Conservation (phyloP, 768 basidiomycete species). For the Guyanaporus albipodus region DNA sequence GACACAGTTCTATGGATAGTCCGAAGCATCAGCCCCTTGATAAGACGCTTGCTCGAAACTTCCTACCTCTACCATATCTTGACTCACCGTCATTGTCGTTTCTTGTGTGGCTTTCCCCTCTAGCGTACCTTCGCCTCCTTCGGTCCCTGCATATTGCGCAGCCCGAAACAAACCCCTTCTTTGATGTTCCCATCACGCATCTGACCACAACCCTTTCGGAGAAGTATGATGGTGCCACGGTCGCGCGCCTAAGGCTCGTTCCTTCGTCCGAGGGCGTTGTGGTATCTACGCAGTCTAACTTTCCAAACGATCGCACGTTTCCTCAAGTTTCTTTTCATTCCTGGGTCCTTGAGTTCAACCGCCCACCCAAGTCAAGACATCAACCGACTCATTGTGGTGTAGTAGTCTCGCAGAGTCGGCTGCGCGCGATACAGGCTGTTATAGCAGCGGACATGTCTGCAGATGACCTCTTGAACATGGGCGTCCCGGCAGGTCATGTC, state of each 20-base stretch:
- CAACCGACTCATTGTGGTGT: slow-evolving; percentile 50
- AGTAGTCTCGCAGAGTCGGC: slow-evolving; percentile 68
- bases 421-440: slow-evolving; percentile 72
- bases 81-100: slow-evolving; percentile 67
- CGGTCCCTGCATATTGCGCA: slow-evolving; percentile 29
- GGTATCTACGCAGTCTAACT: slow-evolving; percentile 8
- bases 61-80: slow-evolving; percentile 71
- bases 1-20: slow-evolving; percentile 23
- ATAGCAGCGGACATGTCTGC: slow-evolving; percentile 33
- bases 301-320: slow-evolving; percentile 25
- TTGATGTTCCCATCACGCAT: slow-evolving; percentile 49
- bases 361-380: slow-evolving; percentile 23
- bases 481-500: slow-evolving; percentile 11
- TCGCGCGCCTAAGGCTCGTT: slow-evolving; percentile 50
- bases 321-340: slow-evolving; percentile 29
- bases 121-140: slow-evolving; percentile 61
- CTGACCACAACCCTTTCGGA: slow-evolving; percentile 44
- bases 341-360: slow-evolving; percentile 75
- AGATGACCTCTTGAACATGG: slow-evolving; percentile 25
- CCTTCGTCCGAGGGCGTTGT: slow-evolving; percentile 21
- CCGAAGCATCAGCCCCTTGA: slow-evolving; percentile 54
- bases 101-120: slow-evolving; percentile 64
- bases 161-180: slow-evolving; percentile 15
- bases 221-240: slow-evolving; percentile 45
- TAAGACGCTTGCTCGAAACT: slow-evolving; percentile 52